phyloP scores from a whole-genome alignment of 345 rosid genomes.

The Stellera chamaejasme region DNA sequence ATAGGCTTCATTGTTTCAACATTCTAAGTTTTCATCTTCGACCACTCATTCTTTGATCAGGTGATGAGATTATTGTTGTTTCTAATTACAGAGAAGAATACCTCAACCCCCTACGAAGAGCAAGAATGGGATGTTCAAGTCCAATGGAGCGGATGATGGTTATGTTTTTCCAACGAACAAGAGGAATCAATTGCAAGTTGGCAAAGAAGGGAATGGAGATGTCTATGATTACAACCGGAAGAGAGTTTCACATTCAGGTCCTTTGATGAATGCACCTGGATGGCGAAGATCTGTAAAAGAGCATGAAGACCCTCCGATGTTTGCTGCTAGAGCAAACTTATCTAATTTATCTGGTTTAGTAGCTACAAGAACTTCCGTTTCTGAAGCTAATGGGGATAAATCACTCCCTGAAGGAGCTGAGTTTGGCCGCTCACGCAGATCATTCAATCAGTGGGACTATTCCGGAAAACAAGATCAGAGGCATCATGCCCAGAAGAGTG shows the following conservation, averaged over 20 bases:
- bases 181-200: constrained; percentile 23
- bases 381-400: constrained; percentile 27
- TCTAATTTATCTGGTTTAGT: constrained; percentile 41
- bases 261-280: constrained; percentile 31
- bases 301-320: constrained; percentile 16
- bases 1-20: not conserved
- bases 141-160: constrained; percentile 23
- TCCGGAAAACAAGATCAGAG: constrained; percentile 26
- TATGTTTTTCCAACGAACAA: constrained; percentile 34
- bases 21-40: too few relatives aligned
- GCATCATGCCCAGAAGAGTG: constrained; percentile 15
- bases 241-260: constrained; percentile 55
- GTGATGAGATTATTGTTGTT: not conserved
- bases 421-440: constrained; percentile 19
- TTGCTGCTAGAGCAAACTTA: constrained; percentile 25
- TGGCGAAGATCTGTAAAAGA: constrained; percentile 30
- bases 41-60: not conserved
- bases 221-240: constrained; percentile 19
- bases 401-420: constrained; percentile 20
- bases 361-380: constrained; percentile 30
- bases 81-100: constrained; percentile 29
- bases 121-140: constrained; percentile 23
- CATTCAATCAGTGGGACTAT: constrained; percentile 18
- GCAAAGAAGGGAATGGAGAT: constrained; percentile 33
- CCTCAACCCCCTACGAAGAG: constrained; percentile 19